Evolutionary conservation across 768 basidiomycete genomes (phyloP).

Genomic region (Russula virescens): DNA sequence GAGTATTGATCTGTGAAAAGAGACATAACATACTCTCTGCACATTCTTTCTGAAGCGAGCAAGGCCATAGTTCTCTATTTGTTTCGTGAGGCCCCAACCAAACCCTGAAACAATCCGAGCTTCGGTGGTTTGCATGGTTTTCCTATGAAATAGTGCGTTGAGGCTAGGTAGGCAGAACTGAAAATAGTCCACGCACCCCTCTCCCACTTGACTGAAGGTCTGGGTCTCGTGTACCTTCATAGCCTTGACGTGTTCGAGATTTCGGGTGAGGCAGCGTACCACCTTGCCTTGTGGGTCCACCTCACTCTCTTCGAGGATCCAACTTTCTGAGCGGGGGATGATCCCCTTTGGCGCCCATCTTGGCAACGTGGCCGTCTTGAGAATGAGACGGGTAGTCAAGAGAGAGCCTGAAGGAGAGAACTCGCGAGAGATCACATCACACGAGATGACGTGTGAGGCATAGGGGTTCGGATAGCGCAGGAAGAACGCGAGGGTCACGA

Average conservation of each 20-base stretch:
- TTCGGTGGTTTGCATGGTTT: conserved; percentile 81
- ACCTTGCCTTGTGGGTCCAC: conserved; percentile 79
- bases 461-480: conserved; percentile 95
- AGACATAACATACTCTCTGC: conserved; percentile 68
- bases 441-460: conserved; percentile 87
- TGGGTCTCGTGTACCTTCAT: conserved; percentile 89
- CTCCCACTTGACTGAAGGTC: conserved; percentile 56
- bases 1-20: not conserved
- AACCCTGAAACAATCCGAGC: conserved; percentile 84
- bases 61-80: conserved; percentile 82
- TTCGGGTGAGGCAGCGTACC: conserved; percentile 75
- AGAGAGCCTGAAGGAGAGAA: conserved; percentile 70
- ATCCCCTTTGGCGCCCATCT: conserved; percentile 87
- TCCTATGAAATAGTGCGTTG: conserved; percentile 36
- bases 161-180: not conserved
- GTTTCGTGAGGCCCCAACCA: conserved; percentile 84
- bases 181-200: conserved; percentile 46
- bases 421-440: conserved; percentile 87
- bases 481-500: conserved; percentile 89
- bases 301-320: conserved; percentile 93
- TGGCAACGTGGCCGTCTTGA: conserved; percentile 88
- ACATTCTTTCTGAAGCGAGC: conserved; percentile 83
- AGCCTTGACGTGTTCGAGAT: conserved; percentile 90
- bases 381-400: conserved; percentile 82
- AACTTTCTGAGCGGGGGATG: conserved; percentile 79